A percentile compares a stretch with the other conserved stretches of the same genome.
Evolutionary conservation across 2,329 filamentous ascomycete genomes (phyloP).

Genomic region (Colletotrichum sansevieriae): DNA sequence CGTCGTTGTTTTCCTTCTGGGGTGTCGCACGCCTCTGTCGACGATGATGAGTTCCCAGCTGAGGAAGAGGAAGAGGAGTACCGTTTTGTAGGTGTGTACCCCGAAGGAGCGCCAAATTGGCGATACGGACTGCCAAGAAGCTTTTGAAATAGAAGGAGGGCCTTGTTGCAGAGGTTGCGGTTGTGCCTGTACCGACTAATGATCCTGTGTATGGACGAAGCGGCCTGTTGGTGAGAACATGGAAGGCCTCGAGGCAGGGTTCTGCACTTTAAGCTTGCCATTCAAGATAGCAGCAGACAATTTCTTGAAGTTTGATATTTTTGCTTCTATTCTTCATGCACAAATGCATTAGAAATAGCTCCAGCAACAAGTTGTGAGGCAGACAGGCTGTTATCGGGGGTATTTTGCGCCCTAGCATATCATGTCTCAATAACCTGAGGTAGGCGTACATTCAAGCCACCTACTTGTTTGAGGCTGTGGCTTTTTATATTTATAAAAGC

Average conservation of each 20-base stretch:
- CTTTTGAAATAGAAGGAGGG: not conserved
- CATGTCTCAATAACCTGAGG: too few relatives aligned
- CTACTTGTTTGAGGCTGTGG: too few relatives aligned
- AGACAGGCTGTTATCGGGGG: too few relatives aligned
- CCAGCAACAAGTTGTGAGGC: too few relatives aligned
- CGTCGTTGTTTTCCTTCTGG: constrained; percentile 44
- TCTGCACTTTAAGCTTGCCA: not conserved
- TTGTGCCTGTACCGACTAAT: constrained; percentile 11
- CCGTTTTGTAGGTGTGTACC: constrained; percentile 45
- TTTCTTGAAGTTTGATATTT: not conserved
- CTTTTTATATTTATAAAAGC: too few relatives aligned
- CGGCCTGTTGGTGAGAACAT: constrained; percentile 28
- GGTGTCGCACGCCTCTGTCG: constrained; percentile 41
- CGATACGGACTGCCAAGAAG: constrained; percentile 13
- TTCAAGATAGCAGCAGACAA: too few relatives aligned
- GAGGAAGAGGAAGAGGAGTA: constrained; percentile 34
- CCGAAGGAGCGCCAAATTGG: constrained; percentile 26
- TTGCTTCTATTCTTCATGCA: too few relatives aligned
- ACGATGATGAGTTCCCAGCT: not conserved
- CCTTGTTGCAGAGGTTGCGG: constrained; percentile 16
- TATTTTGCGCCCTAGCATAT: too few relatives aligned
- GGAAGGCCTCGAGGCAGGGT: not conserved
- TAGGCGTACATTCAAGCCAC: too few relatives aligned
- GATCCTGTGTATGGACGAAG: constrained; percentile 27
- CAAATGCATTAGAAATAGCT: too few relatives aligned